phyloP scores from a whole-genome alignment of 2,329 filamentous ascomycete species.

The Fusarium neocosmosporiellum region DNA sequence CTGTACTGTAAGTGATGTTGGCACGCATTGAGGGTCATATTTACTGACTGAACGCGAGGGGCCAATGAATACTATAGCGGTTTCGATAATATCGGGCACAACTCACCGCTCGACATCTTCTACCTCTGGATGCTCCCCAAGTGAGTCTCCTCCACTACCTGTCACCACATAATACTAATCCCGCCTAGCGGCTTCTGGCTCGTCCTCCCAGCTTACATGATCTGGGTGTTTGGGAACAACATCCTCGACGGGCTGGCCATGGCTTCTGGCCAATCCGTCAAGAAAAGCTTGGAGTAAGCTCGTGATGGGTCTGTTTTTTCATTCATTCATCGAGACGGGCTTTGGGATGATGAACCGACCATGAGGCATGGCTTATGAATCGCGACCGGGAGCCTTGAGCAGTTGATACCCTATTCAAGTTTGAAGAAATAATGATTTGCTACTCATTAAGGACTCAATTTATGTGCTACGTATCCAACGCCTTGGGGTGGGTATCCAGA shows the following conservation, averaged over 20 bases:
- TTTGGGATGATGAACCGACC: background rate
- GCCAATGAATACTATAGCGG: constrained; percentile 66
- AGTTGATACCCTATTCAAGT: background rate
- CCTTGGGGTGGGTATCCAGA: background rate
- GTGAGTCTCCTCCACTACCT: constrained; percentile 52
- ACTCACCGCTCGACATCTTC: constrained; percentile 56
- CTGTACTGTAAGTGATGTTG: constrained; percentile 64
- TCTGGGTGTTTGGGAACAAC: constrained; percentile 60
- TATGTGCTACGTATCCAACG: background rate
- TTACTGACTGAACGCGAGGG: constrained; percentile 51
- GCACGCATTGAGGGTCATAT: background rate
- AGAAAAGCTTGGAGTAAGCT: background rate
- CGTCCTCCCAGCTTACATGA: constrained; percentile 63
- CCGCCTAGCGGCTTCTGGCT: constrained; percentile 64
- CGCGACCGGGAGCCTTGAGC: background rate
- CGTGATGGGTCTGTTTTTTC: too few relatives aligned
- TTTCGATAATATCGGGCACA: constrained; percentile 69
- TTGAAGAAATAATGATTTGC: background rate
- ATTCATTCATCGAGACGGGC: background rate
- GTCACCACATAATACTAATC: background rate
- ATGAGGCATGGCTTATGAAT: constrained; percentile 19
- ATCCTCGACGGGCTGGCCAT: constrained; percentile 59
- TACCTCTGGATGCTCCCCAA: constrained; percentile 69
- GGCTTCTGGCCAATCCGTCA: constrained; percentile 50
- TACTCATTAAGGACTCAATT: background rate